These are phyloP conservation scores for Elongisporangium prolatum DNA, from an alignment of 352 stramenopile species.

Conservation along the genomic window DNA sequence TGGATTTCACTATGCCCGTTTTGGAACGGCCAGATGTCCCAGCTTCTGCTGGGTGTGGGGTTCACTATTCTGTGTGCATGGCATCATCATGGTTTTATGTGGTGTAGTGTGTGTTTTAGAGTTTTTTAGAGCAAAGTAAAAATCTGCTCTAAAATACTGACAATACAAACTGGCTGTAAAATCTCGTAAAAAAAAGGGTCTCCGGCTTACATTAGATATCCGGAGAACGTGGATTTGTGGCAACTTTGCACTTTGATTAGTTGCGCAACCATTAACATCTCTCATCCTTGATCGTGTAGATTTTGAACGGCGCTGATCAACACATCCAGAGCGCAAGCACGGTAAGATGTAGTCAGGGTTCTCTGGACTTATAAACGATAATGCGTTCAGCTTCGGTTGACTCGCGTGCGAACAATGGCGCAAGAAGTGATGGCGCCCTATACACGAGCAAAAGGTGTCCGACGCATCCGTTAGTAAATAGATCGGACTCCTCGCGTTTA, in stretches of 20 bases:
- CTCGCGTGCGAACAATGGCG: neutral
- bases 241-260: neutral
- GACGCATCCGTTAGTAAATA: neutral
- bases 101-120: neutral
- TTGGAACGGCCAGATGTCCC: neutral
- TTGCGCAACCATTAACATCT: neutral
- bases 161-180: neutral
- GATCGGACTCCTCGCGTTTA: neutral
- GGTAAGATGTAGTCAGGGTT: neutral
- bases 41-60: neutral
- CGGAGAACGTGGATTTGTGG: neutral
- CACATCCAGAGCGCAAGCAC: neutral
- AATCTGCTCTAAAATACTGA: neutral
- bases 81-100: neutral
- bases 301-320: neutral
- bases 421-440: neutral
- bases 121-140: neutral
- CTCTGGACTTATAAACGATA: neutral
- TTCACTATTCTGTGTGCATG: neutral
- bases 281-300: neutral
- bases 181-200: neutral
- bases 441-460: neutral
- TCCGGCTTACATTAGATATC: neutral
- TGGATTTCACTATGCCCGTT: neutral
- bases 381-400: neutral